Percentiles rank a stretch among this genome's conserved stretches.
These are phyloP conservation scores for Trametes cingulata DNA, from an alignment of 768 basidiomycete species.

Conservation along the genomic window DNA sequence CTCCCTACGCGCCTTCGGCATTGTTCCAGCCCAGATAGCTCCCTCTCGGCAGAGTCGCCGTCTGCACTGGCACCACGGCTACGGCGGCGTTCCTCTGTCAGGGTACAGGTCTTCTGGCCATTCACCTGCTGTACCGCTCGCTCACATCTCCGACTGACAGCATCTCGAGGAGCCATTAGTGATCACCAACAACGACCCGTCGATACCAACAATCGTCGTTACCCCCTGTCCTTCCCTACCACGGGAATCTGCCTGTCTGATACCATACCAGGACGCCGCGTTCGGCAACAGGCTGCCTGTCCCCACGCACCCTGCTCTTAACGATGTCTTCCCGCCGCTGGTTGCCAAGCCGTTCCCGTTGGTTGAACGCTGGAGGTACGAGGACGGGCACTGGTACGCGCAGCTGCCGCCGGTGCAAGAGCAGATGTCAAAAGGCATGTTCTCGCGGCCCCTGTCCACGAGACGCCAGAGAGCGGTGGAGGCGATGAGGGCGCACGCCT, in stretches of 20 bases:
- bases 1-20: constrained; percentile 5
- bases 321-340: constrained; percentile 50
- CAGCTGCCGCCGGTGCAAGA: constrained; percentile 48
- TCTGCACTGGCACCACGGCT: constrained; percentile 2
- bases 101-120: neutral
- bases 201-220: constrained; percentile 52
- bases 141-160: neutral
- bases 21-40: neutral
- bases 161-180: constrained; percentile 22
- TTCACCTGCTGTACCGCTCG: neutral
- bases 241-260: constrained; percentile 43
- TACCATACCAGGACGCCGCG: constrained; percentile 56
- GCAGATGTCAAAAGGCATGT: constrained; percentile 46
- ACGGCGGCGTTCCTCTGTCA: constrained; percentile 11
- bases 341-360: constrained; percentile 29
- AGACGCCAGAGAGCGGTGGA: constrained; percentile 6
- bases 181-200: constrained; percentile 33
- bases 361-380: constrained; percentile 48
- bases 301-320: constrained; percentile 48
- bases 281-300: constrained; percentile 54
- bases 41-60: neutral
- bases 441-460: constrained; percentile 36
- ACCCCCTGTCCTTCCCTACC: constrained; percentile 46
- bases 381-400: constrained; percentile 55
- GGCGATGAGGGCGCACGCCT: neutral